These are phyloP conservation scores for Fraxinus latifolia DNA, from an alignment of 305 asterid species.

Conservation along the genomic window DNA sequence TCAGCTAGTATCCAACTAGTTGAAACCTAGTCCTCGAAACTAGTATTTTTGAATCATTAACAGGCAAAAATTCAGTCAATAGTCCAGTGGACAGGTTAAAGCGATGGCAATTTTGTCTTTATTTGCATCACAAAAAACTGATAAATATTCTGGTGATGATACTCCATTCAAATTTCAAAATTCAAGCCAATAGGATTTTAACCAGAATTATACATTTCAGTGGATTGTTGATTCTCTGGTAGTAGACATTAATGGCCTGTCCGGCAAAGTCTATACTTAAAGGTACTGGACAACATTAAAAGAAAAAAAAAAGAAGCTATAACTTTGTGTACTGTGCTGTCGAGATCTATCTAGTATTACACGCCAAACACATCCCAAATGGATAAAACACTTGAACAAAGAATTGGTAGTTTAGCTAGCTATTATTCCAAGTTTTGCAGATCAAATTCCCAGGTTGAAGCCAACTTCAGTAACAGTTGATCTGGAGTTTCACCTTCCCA, in stretches of 20 bases:
- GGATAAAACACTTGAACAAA: conserved; percentile 7
- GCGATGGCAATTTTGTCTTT: not conserved
- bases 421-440: conserved; percentile 66
- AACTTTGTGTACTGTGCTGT: not conserved
- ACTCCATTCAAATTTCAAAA: not conserved
- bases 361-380: not conserved
- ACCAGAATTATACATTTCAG: not conserved
- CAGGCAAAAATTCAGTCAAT: not conserved
- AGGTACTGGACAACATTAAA: not conserved
- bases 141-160: not conserved
- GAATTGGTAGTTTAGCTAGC: conserved; percentile 12
- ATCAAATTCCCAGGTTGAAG: conserved; percentile 89
- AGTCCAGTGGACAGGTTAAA: not conserved
- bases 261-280: not conserved
- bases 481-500: conserved; percentile 92
- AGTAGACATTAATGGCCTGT: not conserved
- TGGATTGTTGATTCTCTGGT: not conserved
- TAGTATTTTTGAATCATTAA: not conserved
- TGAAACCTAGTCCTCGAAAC: not conserved
- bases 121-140: not conserved
- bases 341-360: not conserved
- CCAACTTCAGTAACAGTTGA: conserved; percentile 71
- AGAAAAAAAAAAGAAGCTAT: not conserved
- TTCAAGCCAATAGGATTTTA: not conserved
- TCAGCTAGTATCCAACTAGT: not conserved